Base-by-base conservation (phyloP, 2,329 filamentous ascomycete species). In the Ascochyta koolunga region DNA sequence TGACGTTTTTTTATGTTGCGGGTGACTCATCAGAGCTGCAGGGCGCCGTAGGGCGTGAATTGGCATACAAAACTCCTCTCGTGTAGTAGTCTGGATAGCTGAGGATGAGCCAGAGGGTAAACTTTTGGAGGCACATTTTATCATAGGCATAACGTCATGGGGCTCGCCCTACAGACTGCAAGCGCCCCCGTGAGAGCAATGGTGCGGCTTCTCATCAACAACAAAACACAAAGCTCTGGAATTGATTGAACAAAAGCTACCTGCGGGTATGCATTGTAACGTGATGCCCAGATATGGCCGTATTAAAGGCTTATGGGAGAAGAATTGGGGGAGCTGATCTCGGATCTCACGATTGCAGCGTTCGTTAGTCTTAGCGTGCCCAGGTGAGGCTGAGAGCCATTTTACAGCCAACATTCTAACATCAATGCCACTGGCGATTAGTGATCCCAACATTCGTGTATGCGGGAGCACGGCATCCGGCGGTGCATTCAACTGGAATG, bases 11-110 rank as follows among this genome's bases (percentile, higher is more conserved):
- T 24, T 21, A 49, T 6, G 44, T 39, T 48, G 25, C 22, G 32
- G 24, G 50, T 54, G 51, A 54, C 45, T 54, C 45, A 54, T 54
- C 51, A 32, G 22, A n/a, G 41, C 39, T 40, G 44, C 29, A 44
- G 45, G 44, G 50, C 33, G 44, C 32, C 2, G 37, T 15, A 53
- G 43, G 43, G 42, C 43, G 50, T 41, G 25, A 33, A 31, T 16
- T 15, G 6, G 37, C 31, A 25, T 22, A 22, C 11, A 24, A 22
- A 24, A 45, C 4, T 22, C 22, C 24, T 15, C 18, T 25, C 7
- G 29, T 29, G 19, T 37, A 29, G 37, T 16, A n/a, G 2, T n/a
- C 3, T 13, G n/a, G 21, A 27, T 25, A 39, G 49, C 36, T 46
- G 41, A 33, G n/a, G 19, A 40, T 22, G 31, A n/a, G 10, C 16